Evolutionary conservation across 2,329 filamentous ascomycete genomes (phyloP).

Genomic region (Curvularia verruculosa): DNA sequence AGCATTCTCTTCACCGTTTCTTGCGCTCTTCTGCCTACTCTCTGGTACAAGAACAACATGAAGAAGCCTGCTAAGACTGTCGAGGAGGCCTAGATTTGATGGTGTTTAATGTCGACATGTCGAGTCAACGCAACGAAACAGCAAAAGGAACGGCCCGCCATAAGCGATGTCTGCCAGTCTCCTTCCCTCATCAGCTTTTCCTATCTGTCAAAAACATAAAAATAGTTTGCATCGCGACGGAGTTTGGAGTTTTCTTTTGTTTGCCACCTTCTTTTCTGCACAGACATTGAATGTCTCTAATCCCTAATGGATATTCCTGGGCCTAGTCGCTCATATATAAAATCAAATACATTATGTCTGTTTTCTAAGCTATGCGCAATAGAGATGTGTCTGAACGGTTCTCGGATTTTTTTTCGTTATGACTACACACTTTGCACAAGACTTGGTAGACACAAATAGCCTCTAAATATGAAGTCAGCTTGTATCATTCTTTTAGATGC

Average conservation of each 20-base stretch:
- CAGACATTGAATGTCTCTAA: slow-evolving; percentile 47
- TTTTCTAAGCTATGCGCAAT: background rate
- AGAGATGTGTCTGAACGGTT: too few species aligned
- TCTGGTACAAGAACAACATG: slow-evolving; percentile 56
- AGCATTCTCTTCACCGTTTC: slow-evolving; percentile 57
- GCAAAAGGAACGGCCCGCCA: slow-evolving; percentile 27
- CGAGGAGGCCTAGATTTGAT: slow-evolving; percentile 34
- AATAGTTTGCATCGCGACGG: slow-evolving; percentile 28
- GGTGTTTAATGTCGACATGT: background rate
- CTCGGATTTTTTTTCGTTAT: too few species aligned
- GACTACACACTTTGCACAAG: too few species aligned
- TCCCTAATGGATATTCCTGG: slow-evolving; percentile 24
- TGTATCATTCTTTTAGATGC: too few species aligned
- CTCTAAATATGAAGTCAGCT: too few species aligned
- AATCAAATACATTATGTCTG: background rate
- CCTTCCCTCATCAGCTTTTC: background rate
- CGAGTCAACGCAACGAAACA: background rate
- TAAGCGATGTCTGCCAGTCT: slow-evolving; percentile 25
- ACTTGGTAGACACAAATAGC: too few species aligned
- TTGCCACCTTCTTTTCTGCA: slow-evolving; percentile 23
- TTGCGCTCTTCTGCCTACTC: slow-evolving; percentile 53
- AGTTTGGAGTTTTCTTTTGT: slow-evolving; percentile 23
- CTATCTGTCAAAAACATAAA: slow-evolving; percentile 17
- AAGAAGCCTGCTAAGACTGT: slow-evolving; percentile 50
- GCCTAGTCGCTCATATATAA: slow-evolving; percentile 3